Evolutionary conservation across 208 protist genomes (phyloP).

Genomic region (Acanthamoeba sp.): DNA sequence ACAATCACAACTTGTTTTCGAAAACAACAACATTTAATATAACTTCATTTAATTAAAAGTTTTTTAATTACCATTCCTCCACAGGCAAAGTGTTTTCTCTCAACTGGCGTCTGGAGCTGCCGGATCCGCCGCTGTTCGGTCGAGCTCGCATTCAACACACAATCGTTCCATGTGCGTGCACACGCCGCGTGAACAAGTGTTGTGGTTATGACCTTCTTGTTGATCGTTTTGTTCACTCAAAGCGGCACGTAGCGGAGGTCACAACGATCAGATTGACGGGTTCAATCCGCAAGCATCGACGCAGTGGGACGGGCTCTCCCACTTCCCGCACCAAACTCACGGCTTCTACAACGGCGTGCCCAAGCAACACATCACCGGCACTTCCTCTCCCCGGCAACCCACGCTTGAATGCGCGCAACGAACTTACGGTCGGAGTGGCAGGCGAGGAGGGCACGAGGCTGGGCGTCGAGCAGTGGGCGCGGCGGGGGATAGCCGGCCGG

Average conservation of each 20-base stretch:
- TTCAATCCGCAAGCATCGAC: neutral
- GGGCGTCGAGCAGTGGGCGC: neutral
- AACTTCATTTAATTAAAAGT: no score
- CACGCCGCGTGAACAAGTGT: no score
- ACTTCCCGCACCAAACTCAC: slow-evolving; percentile 4
- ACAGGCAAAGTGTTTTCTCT: neutral
- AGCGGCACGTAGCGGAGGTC: neutral
- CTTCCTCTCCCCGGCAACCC: no score
- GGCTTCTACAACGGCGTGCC: slow-evolving; percentile 1
- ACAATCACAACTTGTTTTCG: neutral
- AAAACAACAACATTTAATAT: neutral
- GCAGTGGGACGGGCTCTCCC: neutral
- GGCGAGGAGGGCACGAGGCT: neutral
- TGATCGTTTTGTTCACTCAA: neutral
- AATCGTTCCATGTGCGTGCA: neutral
- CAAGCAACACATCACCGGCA: neutral
- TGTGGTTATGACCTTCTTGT: neutral
- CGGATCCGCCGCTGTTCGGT: neutral
- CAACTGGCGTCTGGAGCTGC: neutral
- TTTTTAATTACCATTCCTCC: no score
- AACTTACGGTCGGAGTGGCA: no score
- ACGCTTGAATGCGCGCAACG: no score
- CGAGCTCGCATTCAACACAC: neutral
- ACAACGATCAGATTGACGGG: neutral
- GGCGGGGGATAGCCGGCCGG: neutral